Percentiles rank a stretch among this genome's conserved stretches.
These are phyloP conservation scores for Epithele typhae DNA, from an alignment of 768 basidiomycete genomes.

Conservation along the genomic window DNA sequence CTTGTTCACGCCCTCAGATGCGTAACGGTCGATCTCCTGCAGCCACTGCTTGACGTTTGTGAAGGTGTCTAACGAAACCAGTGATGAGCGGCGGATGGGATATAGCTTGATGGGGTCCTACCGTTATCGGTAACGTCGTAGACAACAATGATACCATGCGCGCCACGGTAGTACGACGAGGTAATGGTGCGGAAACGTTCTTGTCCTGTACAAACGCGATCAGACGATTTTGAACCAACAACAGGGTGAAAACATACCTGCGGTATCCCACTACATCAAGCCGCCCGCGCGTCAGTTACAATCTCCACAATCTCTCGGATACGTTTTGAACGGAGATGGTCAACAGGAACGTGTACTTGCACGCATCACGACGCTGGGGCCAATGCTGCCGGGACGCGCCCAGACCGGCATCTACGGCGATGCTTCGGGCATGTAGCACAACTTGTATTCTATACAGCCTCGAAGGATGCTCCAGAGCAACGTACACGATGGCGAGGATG, in stretches of 20 bases:
- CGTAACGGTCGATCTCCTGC: conserved; percentile 92
- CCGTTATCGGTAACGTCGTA: conserved; percentile 97
- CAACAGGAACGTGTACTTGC: too few relatives aligned
- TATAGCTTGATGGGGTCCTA: conserved; percentile 24
- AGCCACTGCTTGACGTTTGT: conserved; percentile 95
- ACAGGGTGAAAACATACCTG: conserved; percentile 63
- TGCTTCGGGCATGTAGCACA: too few relatives aligned
- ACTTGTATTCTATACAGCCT: too few relatives aligned
- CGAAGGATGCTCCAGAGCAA: too few relatives aligned
- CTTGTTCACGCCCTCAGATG: conserved; percentile 98
- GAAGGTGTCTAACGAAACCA: conserved; percentile 73
- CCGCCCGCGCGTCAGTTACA: conserved; percentile 17
- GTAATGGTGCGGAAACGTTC: conserved; percentile 99
- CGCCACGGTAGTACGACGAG: conserved; percentile 98
- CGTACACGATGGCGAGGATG: too few relatives aligned
- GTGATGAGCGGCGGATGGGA: conserved; percentile 2
- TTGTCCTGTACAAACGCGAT: conserved; percentile 57
- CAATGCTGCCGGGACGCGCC: too few relatives aligned
- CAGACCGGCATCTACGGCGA: too few relatives aligned
- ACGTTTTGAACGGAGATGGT: too few relatives aligned
- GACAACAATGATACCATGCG: conserved; percentile 98
- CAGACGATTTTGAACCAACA: neutral
- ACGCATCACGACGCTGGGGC: too few relatives aligned
- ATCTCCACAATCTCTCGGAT: neutral
- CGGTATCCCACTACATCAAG: conserved; percentile 86